Evolutionary conservation across 805 yeast species (phyloP), one percentile per base, ranked within the genome.

Genomic region (Candida wancherniae): DNA sequence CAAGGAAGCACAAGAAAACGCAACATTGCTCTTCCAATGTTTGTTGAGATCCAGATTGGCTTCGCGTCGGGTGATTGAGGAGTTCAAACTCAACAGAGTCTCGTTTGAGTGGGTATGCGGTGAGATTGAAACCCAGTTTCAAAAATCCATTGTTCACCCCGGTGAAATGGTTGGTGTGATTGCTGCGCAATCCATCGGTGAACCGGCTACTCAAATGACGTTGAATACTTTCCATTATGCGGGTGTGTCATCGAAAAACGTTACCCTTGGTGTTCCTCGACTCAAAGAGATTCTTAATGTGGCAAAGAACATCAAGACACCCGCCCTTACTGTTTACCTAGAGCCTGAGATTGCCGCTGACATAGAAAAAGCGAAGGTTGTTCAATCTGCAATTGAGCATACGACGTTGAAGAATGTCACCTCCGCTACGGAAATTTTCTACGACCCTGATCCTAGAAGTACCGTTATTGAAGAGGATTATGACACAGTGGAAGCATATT

Each of bases 181-280:
- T 52, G 97, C 97, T 31, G 96, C 97, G 2, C 97, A 88, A 57
- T 85, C 96, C 25, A 92, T 92, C 67, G 98, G 98, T 65, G 98
- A 90, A 55, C 98, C 98, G 14, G 98, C 97, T 57, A 92, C 98
- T 1, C 98, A 92, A 65, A 92, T 92, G 98, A 92, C 98, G 4
- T 72, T 75, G 57, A 75, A 75, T 55, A 75, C 80, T 47, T 90
- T 90, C 85, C 98, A 92, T 71, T 92, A 92, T 72, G 98, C 98
- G 51, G 98, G 98, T 72, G 98, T 92, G 36, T 97, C 98, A 20
- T 84, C 95, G 27, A 92, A 90, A 97, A 92, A 92, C 67, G 95
- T 90, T 44, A 92, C 98, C 0, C 74, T 92, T 47, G 98, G 98
- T 75, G 98, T 92, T 31, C 98, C 98, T 29, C 96, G 98, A 75